A percentile compares a stretch with the other conserved stretches of the same genome.
Evolutionary conservation across 805 yeast species (phyloP).

Genomic region (Sungouiella thailandica): DNA sequence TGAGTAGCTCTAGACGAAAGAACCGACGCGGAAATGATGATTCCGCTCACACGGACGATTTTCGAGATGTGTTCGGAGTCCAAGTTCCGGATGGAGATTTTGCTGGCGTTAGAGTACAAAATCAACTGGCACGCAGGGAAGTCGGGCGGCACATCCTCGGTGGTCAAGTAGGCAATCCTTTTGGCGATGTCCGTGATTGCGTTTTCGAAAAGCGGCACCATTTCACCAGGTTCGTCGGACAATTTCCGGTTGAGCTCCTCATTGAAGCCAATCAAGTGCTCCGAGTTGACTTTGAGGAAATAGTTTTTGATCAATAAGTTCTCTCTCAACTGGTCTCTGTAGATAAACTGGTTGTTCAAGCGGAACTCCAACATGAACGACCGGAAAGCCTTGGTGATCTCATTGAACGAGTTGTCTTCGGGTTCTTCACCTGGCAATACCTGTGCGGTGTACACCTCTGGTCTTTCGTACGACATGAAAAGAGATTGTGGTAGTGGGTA

Average conservation of each 20-base stretch:
- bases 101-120: conserved; percentile 65
- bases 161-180: conserved; percentile 52
- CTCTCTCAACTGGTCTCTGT: conserved; percentile 87
- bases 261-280: conserved; percentile 80
- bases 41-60: conserved; percentile 88
- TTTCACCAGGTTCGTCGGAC: conserved; percentile 80
- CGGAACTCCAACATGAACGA: conserved; percentile 82
- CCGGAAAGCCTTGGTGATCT: conserved; percentile 71
- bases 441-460: conserved; percentile 68
- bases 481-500: not conserved
- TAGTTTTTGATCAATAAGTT: conserved; percentile 75
- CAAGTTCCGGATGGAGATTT: conserved; percentile 70
- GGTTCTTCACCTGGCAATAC: conserved; percentile 83
- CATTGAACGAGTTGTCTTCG: conserved; percentile 59
- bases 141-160: conserved; percentile 44
- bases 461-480: conserved; percentile 69
- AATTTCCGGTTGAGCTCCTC: conserved; percentile 84
- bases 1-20: conserved; percentile 81
- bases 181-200: conserved; percentile 86
- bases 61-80: conserved; percentile 86
- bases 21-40: conserved; percentile 86
- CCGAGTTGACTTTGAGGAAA: conserved; percentile 68
- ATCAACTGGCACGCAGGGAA: conserved; percentile 85
- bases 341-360: conserved; percentile 73
- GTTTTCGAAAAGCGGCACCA: conserved; percentile 78